Percentiles rank a stretch among this genome's conserved stretches.
Conservation (phyloP, 2,329 filamentous ascomycete species). For the Fusarium sp. region DNA sequence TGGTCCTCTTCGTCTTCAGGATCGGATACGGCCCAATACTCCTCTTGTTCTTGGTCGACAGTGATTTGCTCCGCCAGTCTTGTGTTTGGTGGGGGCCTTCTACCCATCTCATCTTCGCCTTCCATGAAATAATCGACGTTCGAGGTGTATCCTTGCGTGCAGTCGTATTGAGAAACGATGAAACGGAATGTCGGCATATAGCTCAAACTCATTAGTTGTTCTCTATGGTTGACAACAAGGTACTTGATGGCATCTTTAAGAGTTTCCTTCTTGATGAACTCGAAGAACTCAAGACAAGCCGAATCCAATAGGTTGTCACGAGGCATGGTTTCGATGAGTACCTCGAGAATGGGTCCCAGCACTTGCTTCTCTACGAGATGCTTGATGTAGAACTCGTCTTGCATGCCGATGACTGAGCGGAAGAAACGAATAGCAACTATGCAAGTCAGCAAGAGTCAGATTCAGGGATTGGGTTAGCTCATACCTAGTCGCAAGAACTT, state of each 20-base stretch:
- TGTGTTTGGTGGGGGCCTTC: slow-evolving; percentile 56
- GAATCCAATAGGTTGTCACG: slow-evolving; percentile 94
- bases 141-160: slow-evolving; percentile 74
- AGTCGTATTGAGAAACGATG: slow-evolving; percentile 81
- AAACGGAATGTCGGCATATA: slow-evolving; percentile 88
- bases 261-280: slow-evolving; percentile 85
- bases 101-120: slow-evolving; percentile 68
- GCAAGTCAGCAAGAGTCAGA: slow-evolving; percentile 35
- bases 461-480: slow-evolving; percentile 44
- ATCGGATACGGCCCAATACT: slow-evolving; percentile 92
- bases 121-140: slow-evolving; percentile 79
- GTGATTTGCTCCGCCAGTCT: slow-evolving; percentile 78
- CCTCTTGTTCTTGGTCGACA: slow-evolving; percentile 86
- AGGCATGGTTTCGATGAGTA: slow-evolving; percentile 86
- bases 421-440: slow-evolving; percentile 92
- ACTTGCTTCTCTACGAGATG: slow-evolving; percentile 85
- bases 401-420: slow-evolving; percentile 82
- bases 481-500: slow-evolving; percentile 92
- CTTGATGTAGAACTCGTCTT: slow-evolving; percentile 91
- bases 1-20: slow-evolving; percentile 79
- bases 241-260: slow-evolving; percentile 85
- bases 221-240: slow-evolving; percentile 84
- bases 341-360: slow-evolving; percentile 84
- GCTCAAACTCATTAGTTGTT: slow-evolving; percentile 78
- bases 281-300: slow-evolving; percentile 92